Evolutionary conservation across 768 basidiomycete species (phyloP), one percentile per base, ranked within the genome.

Genomic region (Leccinum pellstonianum): DNA sequence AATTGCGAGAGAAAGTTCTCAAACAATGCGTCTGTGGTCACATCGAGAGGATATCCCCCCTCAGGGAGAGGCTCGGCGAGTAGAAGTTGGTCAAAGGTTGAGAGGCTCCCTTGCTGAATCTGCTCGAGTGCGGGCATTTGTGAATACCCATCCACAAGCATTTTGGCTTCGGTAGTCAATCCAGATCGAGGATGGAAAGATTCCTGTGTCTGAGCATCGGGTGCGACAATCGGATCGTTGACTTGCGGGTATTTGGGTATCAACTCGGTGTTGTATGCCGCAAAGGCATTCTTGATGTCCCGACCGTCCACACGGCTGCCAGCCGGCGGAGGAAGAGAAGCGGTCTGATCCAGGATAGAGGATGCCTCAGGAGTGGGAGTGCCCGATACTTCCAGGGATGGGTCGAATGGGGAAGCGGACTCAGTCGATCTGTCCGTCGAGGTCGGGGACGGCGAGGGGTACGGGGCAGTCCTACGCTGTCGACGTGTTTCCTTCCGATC

Each of bases 401-500:
- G 4, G 11, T 23, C 17, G 2, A 12, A 5, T 25, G 56, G 41
- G 12, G 55, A 58, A 8, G 7, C 3, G 6, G 43, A 47, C 3
- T 33, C n/a, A 7, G 31, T 27, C 7, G 37, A 56, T 15, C 29
- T 29, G 17, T 37, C n/a, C n/a, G 57, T 11, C 29, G 52, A 54
- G 11, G 17, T 14, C 14, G 59, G 51, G 12, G 61, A 21, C 2
- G 43, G 21, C 0, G 35, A 19, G 3, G 47, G 23, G 21, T 66
- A 68, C 0, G 66, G 66, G 1, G 56, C 29, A 2, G 25, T 14
- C 25, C 43, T 57, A 21, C 51, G 49, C n/a, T 21, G 52, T 1
- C 15, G 57, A 52, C 61, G 58, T 4, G 49, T 29, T 46, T 33
- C 52, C 19, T 21, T 56, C 7, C 54, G 49, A 5, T 27, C 3